Evolutionary conservation across 2,329 filamentous ascomycete genomes (phyloP), one percentile per base, ranked within the genome.

Genomic region (Neonectria magnoliae): DNA sequence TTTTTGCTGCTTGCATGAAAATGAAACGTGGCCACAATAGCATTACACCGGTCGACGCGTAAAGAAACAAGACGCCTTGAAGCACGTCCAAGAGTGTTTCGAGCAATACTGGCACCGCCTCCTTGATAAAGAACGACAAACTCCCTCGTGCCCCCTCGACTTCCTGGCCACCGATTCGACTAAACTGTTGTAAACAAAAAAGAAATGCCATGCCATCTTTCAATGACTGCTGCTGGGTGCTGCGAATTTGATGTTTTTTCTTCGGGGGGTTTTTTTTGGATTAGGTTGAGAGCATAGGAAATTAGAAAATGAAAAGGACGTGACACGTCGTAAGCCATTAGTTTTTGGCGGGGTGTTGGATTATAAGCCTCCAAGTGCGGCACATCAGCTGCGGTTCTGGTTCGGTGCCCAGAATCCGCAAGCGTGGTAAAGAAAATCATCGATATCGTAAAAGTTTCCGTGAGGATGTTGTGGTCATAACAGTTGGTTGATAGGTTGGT

Each of bases 361-460:
- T 74, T 74, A 68, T 65, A 66, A 55, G 66, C 66, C 70, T 70
- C 64, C 61, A 53, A 53, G 64, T 50, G 61, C 61, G 61, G 47
- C 61, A 59, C 59, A 65, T 63, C 33, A 63, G 64, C 60, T 62
- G 42, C 57, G 62, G 57, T 68, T 68, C 61, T 62, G 20, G 66
- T 48, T 63, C 51, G 45, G 62, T 70, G 59, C 56, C 61, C 44
- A 69, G 64, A 65, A 61, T 48, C 33, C 58, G 51, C 54, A 31
- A 62, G 63, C 50, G 33, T 55, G 53, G 52, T 65, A 67, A 72
- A 68, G 62, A 64, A 68, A 73, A 75, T 76, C 74, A 67, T 76
- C 65, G 73, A 71, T 70, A 66, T 76, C 74, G 66, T 76, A 59
- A 73, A 68, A 70, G 62, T 45, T 60, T 75, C 72, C 73, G 68